These are phyloP conservation scores for Talaromyces marneffei DNA, from an alignment of 2,329 filamentous ascomycete species.

Conservation along the genomic window DNA sequence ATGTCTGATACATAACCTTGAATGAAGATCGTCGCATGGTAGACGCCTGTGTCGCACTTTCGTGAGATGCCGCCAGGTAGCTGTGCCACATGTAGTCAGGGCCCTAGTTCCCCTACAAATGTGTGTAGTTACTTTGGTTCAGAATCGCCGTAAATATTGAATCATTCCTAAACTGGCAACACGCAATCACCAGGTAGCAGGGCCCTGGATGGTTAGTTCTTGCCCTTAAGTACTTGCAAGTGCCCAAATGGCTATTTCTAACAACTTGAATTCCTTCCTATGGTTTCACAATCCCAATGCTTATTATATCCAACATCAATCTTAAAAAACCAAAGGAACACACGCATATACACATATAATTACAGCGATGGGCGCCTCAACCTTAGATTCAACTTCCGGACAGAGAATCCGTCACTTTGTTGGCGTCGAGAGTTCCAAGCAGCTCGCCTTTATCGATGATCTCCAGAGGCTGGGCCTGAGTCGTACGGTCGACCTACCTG, in stretches of 20 bases:
- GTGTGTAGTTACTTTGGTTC: background rate
- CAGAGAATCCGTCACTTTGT: constrained; percentile 22
- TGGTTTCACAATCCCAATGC: background rate
- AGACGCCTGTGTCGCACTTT: background rate
- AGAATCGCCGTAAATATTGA: background rate
- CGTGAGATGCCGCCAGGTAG: background rate
- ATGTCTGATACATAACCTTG: background rate
- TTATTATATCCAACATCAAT: background rate
- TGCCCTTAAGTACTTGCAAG: background rate
- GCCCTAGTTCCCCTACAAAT: background rate
- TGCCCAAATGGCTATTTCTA: background rate
- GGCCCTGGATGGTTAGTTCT: background rate
- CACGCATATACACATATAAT: background rate
- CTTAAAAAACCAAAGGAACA: background rate
- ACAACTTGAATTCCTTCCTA: background rate
- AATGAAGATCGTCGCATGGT: background rate
- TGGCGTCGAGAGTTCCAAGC: constrained; percentile 50
- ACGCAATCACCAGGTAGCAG: background rate
- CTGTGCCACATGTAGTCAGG: constrained; percentile 2
- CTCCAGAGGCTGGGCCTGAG: constrained; percentile 17
- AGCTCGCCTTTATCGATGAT: constrained; percentile 19
- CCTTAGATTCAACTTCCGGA: background rate
- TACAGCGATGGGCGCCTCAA: background rate
- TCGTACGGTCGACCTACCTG: constrained; percentile 17
- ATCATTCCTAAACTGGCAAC: background rate